Base-by-base conservation (phyloP, 73 alveolate species). In the Tetrahymena thermophila region DNA sequence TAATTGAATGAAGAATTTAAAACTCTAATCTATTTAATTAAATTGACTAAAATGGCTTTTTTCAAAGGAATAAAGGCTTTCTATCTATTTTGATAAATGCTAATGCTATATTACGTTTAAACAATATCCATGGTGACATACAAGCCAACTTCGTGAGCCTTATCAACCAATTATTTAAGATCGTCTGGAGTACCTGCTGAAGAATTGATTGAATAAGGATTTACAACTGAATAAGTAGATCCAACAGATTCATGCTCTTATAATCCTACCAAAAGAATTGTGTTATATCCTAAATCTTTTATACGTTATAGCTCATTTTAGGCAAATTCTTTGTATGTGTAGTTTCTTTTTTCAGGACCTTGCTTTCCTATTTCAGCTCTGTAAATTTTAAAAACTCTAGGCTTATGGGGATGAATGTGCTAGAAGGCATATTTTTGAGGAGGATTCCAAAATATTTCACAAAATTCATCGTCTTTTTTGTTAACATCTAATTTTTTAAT, bases 171-270 rank as follows among this genome's bases (percentile, higher is more conserved):
- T 85, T 96, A 97, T 95, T 98, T 99, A 44, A 99, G 98, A 94
- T 99, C 99, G 71, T 99, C 99, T 6, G 99, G 99, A 19, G 99
- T 98, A 35, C 99, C 99, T 95, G 95, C 97, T 95, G 99, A 85
- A 93, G 98, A 95, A 94, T 98, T 89, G 17, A 97, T 97, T 1
- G 99, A 99, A 85, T 97, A 98, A 85, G 97, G 98, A 97, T 97
- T 97, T 43, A 99, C 99, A 35, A 98, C 99, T 94, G 99, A 99
- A 96, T 98, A 99, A 21, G 99, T 99, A 35, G 98, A 96, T 17
- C 99, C 99, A 95, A 98, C 98, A 96, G 98, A 98, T 43, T 99
- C 98, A 94, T 99, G 99, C 94, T 99, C 99, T 98, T 97, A 96
- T 44, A 99, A 98, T 0, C 99, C 99, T 99, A 99, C 98, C 31